Percentiles rank a stretch among this genome's conserved stretches.
These are phyloP conservation scores for Telfairia occidentalis DNA, from an alignment of 331 rosid genomes.

Conservation along the genomic window DNA sequence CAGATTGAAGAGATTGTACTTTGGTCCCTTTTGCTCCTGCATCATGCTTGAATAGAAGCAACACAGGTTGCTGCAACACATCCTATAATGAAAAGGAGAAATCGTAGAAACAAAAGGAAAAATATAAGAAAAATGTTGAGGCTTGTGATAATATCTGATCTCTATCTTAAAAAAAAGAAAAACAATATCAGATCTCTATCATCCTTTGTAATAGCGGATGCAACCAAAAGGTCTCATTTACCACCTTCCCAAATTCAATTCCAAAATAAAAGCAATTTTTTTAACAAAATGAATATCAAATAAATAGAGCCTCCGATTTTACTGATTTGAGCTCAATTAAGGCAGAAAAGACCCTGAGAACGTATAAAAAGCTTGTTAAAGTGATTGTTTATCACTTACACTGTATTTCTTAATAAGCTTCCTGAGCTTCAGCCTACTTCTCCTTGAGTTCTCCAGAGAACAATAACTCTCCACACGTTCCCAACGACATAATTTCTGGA, in stretches of 20 bases:
- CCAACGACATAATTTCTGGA: conserved; percentile 65
- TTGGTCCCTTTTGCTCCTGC: conserved; percentile 22
- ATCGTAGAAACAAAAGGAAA: conserved; percentile 9
- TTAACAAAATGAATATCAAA: not conserved
- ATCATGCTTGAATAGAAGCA: conserved; percentile 44
- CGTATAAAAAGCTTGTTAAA: not conserved
- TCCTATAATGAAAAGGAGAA: conserved; percentile 33
- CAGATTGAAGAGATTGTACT: conserved; percentile 26
- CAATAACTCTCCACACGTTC: conserved; percentile 45
- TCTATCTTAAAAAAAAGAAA: too few relatives aligned
- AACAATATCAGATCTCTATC: not conserved
- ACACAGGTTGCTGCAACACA: conserved; percentile 60
- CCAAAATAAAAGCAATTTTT: not conserved
- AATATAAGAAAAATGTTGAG: not conserved
- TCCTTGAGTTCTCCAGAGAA: conserved; percentile 49
- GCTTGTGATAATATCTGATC: not conserved
- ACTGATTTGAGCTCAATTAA: not conserved
- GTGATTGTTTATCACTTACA: conserved; percentile 33
- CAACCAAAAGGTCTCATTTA: not conserved
- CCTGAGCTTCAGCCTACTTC: conserved; percentile 59
- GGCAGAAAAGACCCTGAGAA: not conserved
- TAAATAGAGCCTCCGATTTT: not conserved
- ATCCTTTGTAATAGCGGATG: not conserved
- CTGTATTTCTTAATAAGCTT: conserved; percentile 70
- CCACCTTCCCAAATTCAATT: not conserved